Evolutionary conservation across 148 eudicot genomes (phyloP), one percentile per base, ranked within the genome.

Genomic region (Oxyria digyna): DNA sequence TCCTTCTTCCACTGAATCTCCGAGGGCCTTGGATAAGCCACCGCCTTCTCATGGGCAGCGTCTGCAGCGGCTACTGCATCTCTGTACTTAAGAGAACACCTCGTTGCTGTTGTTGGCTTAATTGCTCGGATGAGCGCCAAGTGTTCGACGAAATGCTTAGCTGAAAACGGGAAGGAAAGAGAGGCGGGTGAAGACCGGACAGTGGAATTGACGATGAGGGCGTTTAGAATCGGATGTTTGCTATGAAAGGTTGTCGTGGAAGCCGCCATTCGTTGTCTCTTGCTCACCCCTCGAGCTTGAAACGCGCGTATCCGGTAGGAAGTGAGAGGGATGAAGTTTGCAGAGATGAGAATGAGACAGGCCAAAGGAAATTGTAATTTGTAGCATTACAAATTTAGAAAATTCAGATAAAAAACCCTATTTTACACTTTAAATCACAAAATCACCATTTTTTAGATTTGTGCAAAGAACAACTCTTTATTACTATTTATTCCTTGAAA

Each of bases 1-100:
- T 91, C 97, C 73, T 91, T 91, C 74, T 83, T 85, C 97, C 97
- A 91, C 73, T 70, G 84, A 37, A 86, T 82, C 75, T 88, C 95
- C 13, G 82, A 6, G 4, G 97, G 97, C 41, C 75, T 73, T 0
- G 88, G 81, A 70, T 83, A 82, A 57, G 66, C 37, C 13, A 46
- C 65, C 8, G 27, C 17, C 67, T 45, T 45, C 31, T 69, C 77
- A 27, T 64, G 23, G 2, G 68, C 68, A 0, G 69, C 69, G 29
- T 66, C 69, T 8, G 69, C 69, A 12, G 69, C 69, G 29, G 69
- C 69, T 8, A 41, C 42, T 26, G 69, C 69, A 9, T 78, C 78
- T 45, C 49, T 15, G 78, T 84, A 82, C 32, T 75, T 78, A 29
- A 48, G 24, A 0, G 85, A 77, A 49, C 83, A 83, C 62, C 67